Evolutionary conservation across 2,329 filamentous ascomycete species (phyloP), one percentile per base, ranked within the genome.

Genomic region (Westerdykella ornata): DNA sequence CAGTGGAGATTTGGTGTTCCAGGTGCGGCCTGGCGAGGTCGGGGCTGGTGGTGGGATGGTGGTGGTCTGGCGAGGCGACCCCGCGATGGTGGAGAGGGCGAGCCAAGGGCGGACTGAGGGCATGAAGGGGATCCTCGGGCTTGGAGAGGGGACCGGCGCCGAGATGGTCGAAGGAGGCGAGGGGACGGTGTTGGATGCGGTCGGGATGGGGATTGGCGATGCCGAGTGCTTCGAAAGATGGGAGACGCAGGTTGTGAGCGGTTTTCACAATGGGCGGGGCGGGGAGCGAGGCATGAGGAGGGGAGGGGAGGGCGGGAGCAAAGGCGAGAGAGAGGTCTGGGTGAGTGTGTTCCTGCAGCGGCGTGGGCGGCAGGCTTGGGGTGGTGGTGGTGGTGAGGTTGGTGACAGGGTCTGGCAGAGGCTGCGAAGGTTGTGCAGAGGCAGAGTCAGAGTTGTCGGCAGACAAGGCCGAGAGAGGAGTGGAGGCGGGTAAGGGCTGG

Each of bases 221-320:
- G 26, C 72, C 73, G 37, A 77, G 64, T 14, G 68, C 61, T 41
- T 77, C 69, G 52, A 78, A 77, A 2, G 74, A 73, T 4, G 74
- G 75, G 13, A 78, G 67, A 39, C 74, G 71, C 31, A 78, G 59
- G 44, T 59, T 65, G 42, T 60, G 62, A 33, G 58, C 53, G 20
- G 56, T 52, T 45, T 56, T 67, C 33, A 52, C 35, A 29, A 60
- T 45, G n/a, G 54, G 55, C 26, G 59, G 54, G 20, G 61, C 49
- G 32, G 60, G 56, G 19, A 63, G 55, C 41, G 60, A 58, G 32
- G 57, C 49, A 48, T 53, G 45, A 42, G 48, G 54, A 18, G 57
- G 37, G 16, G 57, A 58, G n/a, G 65, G 48, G 35, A 42, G 50
- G 39, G 47, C 43, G 22, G 42, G 50, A 39, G 51, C 56, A 48